phyloP scores from a whole-genome alignment of 768 basidiomycete genomes.

The Podaxis sp. region DNA sequence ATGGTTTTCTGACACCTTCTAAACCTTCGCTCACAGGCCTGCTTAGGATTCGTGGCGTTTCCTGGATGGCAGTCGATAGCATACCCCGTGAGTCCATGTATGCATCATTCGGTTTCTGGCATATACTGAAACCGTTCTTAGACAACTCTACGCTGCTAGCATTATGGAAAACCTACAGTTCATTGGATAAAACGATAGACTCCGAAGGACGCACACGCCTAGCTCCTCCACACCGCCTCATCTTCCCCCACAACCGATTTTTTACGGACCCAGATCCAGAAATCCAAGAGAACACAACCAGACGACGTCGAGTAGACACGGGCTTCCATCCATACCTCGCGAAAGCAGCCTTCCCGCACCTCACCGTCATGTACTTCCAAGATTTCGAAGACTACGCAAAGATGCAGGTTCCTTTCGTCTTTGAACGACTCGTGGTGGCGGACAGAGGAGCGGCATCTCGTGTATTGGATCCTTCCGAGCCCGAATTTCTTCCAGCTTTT shows the following conservation, averaged over 20 bases:
- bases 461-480: conserved; percentile 28
- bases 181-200: conserved; percentile 48
- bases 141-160: conserved; percentile 75
- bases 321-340: conserved; percentile 73
- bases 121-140: conserved; percentile 22
- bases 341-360: conserved; percentile 72
- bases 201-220: conserved; percentile 48
- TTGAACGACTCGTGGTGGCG: conserved; percentile 75
- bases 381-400: conserved; percentile 79
- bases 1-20: conserved; percentile 7
- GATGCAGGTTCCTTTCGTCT: conserved; percentile 66
- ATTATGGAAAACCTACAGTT: conserved; percentile 74
- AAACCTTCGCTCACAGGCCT: not conserved
- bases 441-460: conserved; percentile 67
- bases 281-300: conserved; percentile 32
- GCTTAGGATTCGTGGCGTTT: conserved; percentile 61
- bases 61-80: conserved; percentile 61
- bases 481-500: conserved; percentile 43
- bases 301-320: conserved; percentile 48
- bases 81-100: conserved; percentile 40
- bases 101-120: not conserved
- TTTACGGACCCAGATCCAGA: conserved; percentile 48
- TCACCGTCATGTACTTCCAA: conserved; percentile 62
- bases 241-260: conserved; percentile 68
- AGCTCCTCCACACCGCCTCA: conserved; percentile 66